Evolutionary conservation across 2,329 filamentous ascomycete species (phyloP).

Genomic region (Colletotrichum somersetense): DNA sequence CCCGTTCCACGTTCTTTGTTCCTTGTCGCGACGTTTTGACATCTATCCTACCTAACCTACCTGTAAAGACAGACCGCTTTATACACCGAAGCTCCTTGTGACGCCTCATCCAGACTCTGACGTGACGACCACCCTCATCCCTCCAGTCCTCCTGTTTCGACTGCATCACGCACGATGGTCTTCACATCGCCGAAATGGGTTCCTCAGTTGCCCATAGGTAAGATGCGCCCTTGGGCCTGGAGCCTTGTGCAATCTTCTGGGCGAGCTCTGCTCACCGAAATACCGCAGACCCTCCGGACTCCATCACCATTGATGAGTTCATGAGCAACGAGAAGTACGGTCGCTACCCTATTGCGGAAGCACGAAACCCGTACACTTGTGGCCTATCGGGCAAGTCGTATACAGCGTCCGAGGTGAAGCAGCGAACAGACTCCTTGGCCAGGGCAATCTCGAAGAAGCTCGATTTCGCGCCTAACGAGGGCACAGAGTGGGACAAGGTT

Average conservation of each 20-base stretch:
- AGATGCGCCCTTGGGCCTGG: constrained; percentile 42
- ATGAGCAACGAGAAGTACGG: constrained; percentile 80
- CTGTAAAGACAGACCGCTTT: constrained; percentile 7
- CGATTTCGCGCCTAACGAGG: constrained; percentile 76
- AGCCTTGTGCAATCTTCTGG: constrained; percentile 8
- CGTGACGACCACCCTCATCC: not conserved
- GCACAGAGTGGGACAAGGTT: constrained; percentile 86
- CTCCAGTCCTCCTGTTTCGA: not conserved
- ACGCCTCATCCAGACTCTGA: not conserved
- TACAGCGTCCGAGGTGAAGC: constrained; percentile 71
- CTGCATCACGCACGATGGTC: constrained; percentile 54
- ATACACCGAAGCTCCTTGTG: not conserved
- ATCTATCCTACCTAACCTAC: not conserved
- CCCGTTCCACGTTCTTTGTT: not conserved
- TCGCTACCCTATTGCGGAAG: constrained; percentile 71
- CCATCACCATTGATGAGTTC: constrained; percentile 81
- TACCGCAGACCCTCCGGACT: constrained; percentile 73
- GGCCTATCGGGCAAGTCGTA: constrained; percentile 79
- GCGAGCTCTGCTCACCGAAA: constrained; percentile 21
- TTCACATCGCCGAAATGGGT: constrained; percentile 74
- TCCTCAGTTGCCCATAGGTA: constrained; percentile 69
- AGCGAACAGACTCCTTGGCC: constrained; percentile 75
- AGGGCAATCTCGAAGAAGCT: constrained; percentile 78
- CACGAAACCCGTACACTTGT: constrained; percentile 80
- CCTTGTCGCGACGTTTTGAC: not conserved